phyloP scores from a whole-genome alignment of 148 eudicot genomes.

The Camellia sinensis region DNA sequence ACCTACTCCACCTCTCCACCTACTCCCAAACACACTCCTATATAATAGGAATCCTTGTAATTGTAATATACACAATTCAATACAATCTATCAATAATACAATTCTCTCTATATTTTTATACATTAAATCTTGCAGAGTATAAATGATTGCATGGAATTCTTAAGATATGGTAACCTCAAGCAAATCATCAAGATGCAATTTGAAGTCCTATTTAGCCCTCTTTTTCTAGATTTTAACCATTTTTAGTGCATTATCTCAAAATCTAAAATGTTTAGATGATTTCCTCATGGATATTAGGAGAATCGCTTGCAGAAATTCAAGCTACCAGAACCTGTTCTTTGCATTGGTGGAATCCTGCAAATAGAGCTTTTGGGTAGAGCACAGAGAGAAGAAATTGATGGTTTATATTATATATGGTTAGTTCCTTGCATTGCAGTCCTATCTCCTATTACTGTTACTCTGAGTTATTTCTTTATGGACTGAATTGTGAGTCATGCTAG shows the following conservation, averaged over 20 bases:
- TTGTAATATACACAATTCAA: too few relatives aligned
- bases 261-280: not conserved
- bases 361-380: slow-evolving; percentile 80
- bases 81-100: too few relatives aligned
- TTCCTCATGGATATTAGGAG: slow-evolving; percentile 34
- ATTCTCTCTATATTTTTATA: too few relatives aligned
- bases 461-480: not conserved
- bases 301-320: slow-evolving; percentile 58
- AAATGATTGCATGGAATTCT: too few relatives aligned
- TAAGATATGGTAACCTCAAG: not conserved
- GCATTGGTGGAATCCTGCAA: slow-evolving; percentile 72
- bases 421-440: slow-evolving; percentile 6
- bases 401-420: slow-evolving; percentile 67
- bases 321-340: slow-evolving; percentile 78
- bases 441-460: not conserved
- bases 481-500: not conserved
- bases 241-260: slow-evolving; percentile 1
- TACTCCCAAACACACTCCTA: too few relatives aligned
- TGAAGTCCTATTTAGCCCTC: not conserved
- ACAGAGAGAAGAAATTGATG: slow-evolving; percentile 75
- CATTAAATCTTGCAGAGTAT: too few relatives aligned
- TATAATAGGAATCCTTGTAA: too few relatives aligned
- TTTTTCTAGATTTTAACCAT: not conserved
- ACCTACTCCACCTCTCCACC: too few relatives aligned
- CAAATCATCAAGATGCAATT: not conserved